These are phyloP conservation scores for Gomphus bonarii DNA, from an alignment of 1,284 basidiomycete species.

Conservation along the genomic window DNA sequence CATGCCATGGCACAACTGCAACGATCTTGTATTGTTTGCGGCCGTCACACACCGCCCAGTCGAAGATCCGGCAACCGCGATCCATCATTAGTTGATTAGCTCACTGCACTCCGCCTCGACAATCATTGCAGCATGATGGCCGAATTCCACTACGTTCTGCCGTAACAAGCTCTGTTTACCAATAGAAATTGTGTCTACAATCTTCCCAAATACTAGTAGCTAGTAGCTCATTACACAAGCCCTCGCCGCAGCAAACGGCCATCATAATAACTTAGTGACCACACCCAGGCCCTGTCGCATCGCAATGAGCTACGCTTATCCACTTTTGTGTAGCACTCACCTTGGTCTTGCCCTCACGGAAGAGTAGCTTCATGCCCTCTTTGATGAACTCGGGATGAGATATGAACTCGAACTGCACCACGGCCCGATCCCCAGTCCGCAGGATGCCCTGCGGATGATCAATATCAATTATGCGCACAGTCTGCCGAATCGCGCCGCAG, in stretches of 20 bases:
- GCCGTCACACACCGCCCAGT: no score
- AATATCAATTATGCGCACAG: conserved; percentile 81
- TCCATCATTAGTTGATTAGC: background rate
- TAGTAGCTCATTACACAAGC: background rate
- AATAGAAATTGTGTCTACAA: background rate
- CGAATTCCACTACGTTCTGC: background rate
- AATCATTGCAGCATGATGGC: no score
- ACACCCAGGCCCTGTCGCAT: conserved; percentile 18
- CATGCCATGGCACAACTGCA: no score
- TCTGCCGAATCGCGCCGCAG: conserved; percentile 81
- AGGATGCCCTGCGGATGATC: conserved; percentile 81
- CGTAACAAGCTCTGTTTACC: background rate
- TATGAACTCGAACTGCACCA: conserved; percentile 85
- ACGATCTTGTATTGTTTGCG: no score
- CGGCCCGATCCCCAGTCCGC: conserved; percentile 84
- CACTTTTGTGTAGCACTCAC: conserved; percentile 26
- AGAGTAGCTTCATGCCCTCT: conserved; percentile 83
- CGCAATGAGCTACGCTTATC: background rate
- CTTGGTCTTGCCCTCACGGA: conserved; percentile 91
- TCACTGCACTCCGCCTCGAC: background rate
- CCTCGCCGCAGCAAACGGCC: background rate
- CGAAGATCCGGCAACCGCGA: background rate
- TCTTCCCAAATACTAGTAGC: background rate
- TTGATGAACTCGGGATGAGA: conserved; percentile 86
- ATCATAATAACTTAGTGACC: conserved; percentile 20